phyloP scores from a whole-genome alignment of 2,329 filamentous ascomycete genomes.

The Fusarium veterinarium region DNA sequence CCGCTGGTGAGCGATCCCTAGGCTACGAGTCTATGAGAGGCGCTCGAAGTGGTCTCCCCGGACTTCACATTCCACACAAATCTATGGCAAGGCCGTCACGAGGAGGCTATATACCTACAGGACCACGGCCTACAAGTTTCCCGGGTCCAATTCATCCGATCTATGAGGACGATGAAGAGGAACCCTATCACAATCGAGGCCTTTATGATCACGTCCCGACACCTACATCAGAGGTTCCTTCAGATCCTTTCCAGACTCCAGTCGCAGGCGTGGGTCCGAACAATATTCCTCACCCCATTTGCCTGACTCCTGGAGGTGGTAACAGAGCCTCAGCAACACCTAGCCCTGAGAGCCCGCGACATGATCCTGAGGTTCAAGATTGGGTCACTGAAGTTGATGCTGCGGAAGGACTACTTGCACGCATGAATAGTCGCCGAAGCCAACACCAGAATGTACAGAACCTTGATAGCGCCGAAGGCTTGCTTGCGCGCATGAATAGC shows the following conservation, averaged over 20 bases:
- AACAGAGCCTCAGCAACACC: conserved; percentile 52
- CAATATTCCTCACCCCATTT: conserved; percentile 31
- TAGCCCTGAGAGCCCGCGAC: conserved; percentile 54
- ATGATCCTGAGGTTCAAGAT: conserved; percentile 66
- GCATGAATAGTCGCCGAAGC: conserved; percentile 50
- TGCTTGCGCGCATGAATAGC: conserved; percentile 59
- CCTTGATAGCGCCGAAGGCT: conserved; percentile 63
- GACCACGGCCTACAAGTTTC: conserved; percentile 45
- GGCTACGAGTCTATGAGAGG: conserved; percentile 64
- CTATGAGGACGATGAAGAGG: conserved; percentile 69
- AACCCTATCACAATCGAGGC: conserved; percentile 46
- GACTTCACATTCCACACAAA: conserved; percentile 50
- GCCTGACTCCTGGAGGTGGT: conserved; percentile 44
- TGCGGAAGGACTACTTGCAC: conserved; percentile 63
- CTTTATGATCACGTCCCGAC: conserved; percentile 45
- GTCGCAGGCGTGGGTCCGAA: conserved; percentile 35
- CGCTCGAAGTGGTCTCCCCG: conserved; percentile 39
- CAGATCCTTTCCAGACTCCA: conserved; percentile 65
- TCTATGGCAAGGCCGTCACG: conserved; percentile 46
- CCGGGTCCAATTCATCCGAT: conserved; percentile 67
- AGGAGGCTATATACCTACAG: conserved; percentile 50
- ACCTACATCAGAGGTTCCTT: conserved; percentile 52
- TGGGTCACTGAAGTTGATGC: conserved; percentile 69
- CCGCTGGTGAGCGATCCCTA: conserved; percentile 54
- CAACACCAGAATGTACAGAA: conserved; percentile 26